These are phyloP conservation scores for Gigaspora rosea DNA, from an alignment of 192 early-diverging fungal genomes.

Conservation along the genomic window DNA sequence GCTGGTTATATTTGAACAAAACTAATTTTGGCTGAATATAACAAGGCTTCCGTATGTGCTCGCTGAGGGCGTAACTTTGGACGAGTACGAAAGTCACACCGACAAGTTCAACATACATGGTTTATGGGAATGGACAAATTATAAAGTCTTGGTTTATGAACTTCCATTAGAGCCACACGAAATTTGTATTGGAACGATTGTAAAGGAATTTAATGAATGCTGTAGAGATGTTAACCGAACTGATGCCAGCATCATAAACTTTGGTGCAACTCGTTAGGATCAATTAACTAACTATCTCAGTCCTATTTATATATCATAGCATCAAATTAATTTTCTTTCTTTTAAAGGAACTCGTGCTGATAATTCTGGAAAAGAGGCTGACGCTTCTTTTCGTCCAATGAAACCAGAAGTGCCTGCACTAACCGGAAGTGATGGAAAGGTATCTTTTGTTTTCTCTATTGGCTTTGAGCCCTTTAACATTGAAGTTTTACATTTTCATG, in stretches of 20 bases:
- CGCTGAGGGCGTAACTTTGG: neutral
- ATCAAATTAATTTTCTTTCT: constrained; percentile 14
- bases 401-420: neutral
- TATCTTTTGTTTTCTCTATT: constrained; percentile 28
- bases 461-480: constrained; percentile 1
- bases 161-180: neutral
- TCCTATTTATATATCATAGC: constrained; percentile 2
- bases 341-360: constrained; percentile 18
- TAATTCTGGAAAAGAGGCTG: constrained; percentile 6
- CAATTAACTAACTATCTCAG: constrained; percentile 25
- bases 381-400: constrained; percentile 8
- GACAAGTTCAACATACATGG: constrained; percentile 14
- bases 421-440: constrained; percentile 15
- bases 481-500: constrained; percentile 10
- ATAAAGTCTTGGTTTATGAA: constrained; percentile 18
- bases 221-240: neutral
- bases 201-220: neutral
- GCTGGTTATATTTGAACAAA: neutral
- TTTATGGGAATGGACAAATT: constrained; percentile 27
- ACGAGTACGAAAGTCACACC: neutral
- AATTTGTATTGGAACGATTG: constrained; percentile 12
- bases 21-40: constrained; percentile 25
- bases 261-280: constrained; percentile 1
- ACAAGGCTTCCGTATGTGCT: constrained; percentile 22
- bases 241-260: neutral